Evolutionary conservation across 495 filamentous ascomycete species (phyloP).

Genomic region (Melanomma pulvis-pyrius): DNA sequence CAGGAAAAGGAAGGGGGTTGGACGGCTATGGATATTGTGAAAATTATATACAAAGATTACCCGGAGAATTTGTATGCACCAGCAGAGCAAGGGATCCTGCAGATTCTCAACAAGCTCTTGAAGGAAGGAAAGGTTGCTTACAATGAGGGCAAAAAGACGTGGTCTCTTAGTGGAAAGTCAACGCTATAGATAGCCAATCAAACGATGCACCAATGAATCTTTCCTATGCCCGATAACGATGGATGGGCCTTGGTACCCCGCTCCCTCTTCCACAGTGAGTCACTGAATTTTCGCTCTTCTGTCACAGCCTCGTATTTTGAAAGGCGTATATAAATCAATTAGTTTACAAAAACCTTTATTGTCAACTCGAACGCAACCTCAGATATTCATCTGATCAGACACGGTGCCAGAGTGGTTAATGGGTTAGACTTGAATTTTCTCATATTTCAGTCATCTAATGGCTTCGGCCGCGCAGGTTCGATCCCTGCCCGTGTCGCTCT

Average conservation of each 20-base stretch:
- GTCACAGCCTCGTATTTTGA: too few relatives aligned
- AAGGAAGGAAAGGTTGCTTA: constrained; percentile 44
- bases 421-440: constrained; percentile 56
- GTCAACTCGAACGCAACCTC: neutral
- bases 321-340: neutral
- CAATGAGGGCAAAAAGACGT: constrained; percentile 36
- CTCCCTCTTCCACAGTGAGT: neutral
- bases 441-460: constrained; percentile 51
- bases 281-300: neutral
- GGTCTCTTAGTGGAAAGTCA: constrained; percentile 36
- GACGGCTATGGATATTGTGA: constrained; percentile 80
- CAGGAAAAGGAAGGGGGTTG: constrained; percentile 52
- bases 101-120: constrained; percentile 46
- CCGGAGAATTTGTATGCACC: constrained; percentile 73
- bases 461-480: constrained; percentile 56
- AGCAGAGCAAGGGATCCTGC: constrained; percentile 46
- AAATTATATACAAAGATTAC: constrained; percentile 79
- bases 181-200: constrained; percentile 25
- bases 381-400: constrained; percentile 18
- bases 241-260: neutral
- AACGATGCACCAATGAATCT: neutral
- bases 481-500: constrained; percentile 45
- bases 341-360: neutral
- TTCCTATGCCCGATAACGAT: neutral
- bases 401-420: constrained; percentile 57